Evolutionary conservation across 305 asterid genomes (phyloP).

Genomic region (Andrographis paniculata): DNA sequence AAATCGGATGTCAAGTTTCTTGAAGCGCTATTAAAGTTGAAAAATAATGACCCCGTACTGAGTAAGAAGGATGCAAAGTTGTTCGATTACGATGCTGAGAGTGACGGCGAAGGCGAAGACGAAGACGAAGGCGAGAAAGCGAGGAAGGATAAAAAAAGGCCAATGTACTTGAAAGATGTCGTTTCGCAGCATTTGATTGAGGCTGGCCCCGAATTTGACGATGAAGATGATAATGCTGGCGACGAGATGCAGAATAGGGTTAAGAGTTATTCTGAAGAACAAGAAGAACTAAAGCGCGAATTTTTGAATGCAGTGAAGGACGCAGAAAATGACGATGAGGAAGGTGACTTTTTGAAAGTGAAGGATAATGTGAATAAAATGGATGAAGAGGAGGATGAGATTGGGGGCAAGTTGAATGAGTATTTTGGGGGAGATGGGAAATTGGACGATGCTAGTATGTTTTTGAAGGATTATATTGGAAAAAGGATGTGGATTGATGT

Average conservation of each 20-base stretch:
- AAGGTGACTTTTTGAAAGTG: slow-evolving; percentile 50
- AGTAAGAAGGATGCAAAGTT: slow-evolving; percentile 48
- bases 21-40: slow-evolving; percentile 56
- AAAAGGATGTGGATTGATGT: slow-evolving; percentile 53
- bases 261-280: slow-evolving; percentile 63
- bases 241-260: slow-evolving; percentile 24
- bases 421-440: slow-evolving; percentile 69
- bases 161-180: slow-evolving; percentile 72
- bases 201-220: slow-evolving; percentile 52
- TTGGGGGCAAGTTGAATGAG: slow-evolving; percentile 51
- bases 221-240: slow-evolving; percentile 25
- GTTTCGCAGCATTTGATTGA: slow-evolving; percentile 56
- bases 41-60: slow-evolving; percentile 54
- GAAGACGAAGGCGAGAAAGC: slow-evolving; percentile 15
- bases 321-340: slow-evolving; percentile 38
- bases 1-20: slow-evolving; percentile 37
- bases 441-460: slow-evolving; percentile 45
- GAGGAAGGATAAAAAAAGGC: slow-evolving; percentile 42
- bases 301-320: slow-evolving; percentile 43
- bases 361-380: slow-evolving; percentile 30
- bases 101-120: slow-evolving; percentile 12
- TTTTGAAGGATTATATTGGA: slow-evolving; percentile 35
- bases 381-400: slow-evolving; percentile 22
- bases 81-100: slow-evolving; percentile 29
- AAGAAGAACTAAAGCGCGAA: slow-evolving; percentile 52